These are phyloP conservation scores for Pythium dissotocum DNA, from an alignment of 352 stramenopile genomes.

Conservation along the genomic window DNA sequence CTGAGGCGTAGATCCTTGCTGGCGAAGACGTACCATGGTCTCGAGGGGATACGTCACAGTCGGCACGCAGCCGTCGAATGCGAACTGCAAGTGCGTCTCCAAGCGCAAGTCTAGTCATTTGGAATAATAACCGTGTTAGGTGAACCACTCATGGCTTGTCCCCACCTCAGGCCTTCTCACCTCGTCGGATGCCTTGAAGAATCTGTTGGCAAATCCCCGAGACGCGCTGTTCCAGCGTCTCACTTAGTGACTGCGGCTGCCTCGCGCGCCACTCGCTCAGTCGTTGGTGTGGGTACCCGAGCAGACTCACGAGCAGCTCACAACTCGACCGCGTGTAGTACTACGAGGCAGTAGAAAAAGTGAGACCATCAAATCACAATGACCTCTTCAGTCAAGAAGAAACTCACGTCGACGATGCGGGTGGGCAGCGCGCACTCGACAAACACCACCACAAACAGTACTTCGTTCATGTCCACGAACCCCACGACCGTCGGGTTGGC, in stretches of 20 bases:
- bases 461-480: slow-evolving; percentile 52
- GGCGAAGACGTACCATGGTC: slow-evolving; percentile 30
- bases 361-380: not conserved
- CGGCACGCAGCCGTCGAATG: slow-evolving; percentile 43
- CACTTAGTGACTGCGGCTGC: not conserved
- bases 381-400: too few relatives aligned
- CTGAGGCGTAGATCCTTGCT: too few relatives aligned
- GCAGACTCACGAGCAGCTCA: slow-evolving; percentile 49
- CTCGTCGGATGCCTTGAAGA: slow-evolving; percentile 25
- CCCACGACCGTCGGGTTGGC: slow-evolving; percentile 27
- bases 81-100: slow-evolving; percentile 48
- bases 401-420: slow-evolving; percentile 30
- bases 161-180: slow-evolving; percentile 1
- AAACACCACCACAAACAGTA: slow-evolving; percentile 60
- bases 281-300: slow-evolving; percentile 50
- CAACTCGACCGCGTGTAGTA: slow-evolving; percentile 60
- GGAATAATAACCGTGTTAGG: not conserved
- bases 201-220: slow-evolving; percentile 2
- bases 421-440: slow-evolving; percentile 14
- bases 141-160: not conserved
- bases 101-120: slow-evolving; percentile 38
- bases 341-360: slow-evolving; percentile 23
- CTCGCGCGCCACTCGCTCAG: slow-evolving; percentile 27
- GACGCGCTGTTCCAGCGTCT: not conserved
- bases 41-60: slow-evolving; percentile 47